A percentile compares a stretch with the other conserved stretches of the same genome.
Evolutionary conservation across 148 eudicot species (phyloP).

Genomic region (Chenopodium suecicum): DNA sequence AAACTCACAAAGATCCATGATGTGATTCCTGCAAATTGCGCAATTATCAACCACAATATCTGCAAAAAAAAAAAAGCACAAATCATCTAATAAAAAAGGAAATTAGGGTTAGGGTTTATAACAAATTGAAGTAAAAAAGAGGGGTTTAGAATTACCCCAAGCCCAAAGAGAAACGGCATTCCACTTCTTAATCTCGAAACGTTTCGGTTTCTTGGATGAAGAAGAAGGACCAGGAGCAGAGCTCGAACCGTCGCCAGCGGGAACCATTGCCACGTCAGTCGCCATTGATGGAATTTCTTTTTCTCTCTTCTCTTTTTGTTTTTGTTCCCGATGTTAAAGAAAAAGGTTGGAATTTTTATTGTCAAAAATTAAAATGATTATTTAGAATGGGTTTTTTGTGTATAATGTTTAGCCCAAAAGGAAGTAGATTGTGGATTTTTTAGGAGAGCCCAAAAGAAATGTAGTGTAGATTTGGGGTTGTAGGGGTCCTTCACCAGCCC

Average conservation of each 20-base stretch:
- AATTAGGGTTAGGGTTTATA: constrained; percentile 23
- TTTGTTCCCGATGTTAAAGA: no score
- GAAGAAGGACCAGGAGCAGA: constrained; percentile 41
- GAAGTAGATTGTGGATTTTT: no score
- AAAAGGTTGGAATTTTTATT: no score
- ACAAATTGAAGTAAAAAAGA: neutral
- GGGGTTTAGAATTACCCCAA: constrained; percentile 50
- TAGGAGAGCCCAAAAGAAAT: no score
- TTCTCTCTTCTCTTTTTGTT: neutral
- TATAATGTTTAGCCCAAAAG: no score
- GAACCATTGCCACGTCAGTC: constrained; percentile 47
- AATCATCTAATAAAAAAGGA: neutral
- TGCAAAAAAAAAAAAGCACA: constrained; percentile 14
- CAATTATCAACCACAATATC: constrained; percentile 91
- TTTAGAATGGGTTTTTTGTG: no score
- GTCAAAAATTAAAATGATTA: no score
- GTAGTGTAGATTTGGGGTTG: no score
- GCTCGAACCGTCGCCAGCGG: constrained; percentile 51
- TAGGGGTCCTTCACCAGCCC: no score
- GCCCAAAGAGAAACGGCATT: constrained; percentile 98
- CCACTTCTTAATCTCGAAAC: constrained; percentile 96
- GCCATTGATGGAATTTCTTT: constrained; percentile 22
- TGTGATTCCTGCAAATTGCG: constrained; percentile 91
- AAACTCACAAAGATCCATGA: constrained; percentile 92
- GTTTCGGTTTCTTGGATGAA: constrained; percentile 68